Percentiles rank a stretch among this genome's conserved stretches.
Conservation (phyloP, 2,329 filamentous ascomycete species). For the Penicillium decumbens region DNA sequence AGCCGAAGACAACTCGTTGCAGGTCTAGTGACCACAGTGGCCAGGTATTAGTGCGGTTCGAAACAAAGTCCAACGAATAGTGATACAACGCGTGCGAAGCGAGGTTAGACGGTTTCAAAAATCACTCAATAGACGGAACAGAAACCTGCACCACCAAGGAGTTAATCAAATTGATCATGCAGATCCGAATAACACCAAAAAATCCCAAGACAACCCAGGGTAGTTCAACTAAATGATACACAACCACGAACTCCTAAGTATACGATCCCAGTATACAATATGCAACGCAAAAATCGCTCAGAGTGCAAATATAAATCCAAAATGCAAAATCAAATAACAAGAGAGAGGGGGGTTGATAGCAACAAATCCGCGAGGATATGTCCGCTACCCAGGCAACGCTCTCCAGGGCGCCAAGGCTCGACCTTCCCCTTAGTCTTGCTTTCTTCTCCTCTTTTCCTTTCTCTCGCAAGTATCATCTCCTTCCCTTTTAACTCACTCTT, state of each 20-base stretch:
- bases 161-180: constrained; percentile 20
- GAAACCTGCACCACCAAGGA: constrained; percentile 17
- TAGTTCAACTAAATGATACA: constrained; percentile 14
- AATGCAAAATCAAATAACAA: background rate
- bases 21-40: background rate
- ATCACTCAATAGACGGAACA: constrained; percentile 19
- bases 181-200: constrained; percentile 9
- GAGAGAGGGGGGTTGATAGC: no score
- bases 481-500: no score
- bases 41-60: background rate
- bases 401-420: no score
- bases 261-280: background rate
- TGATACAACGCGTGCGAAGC: constrained; percentile 4
- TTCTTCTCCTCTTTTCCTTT: no score
- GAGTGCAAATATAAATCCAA: background rate
- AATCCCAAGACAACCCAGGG: constrained; percentile 13
- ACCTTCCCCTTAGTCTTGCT: no score
- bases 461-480: no score
- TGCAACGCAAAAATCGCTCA: constrained; percentile 1
- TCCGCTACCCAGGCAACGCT: no score
- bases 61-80: background rate
- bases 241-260: constrained; percentile 1
- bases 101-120: constrained; percentile 15
- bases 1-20: background rate
- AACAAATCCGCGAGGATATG: no score